Base-by-base conservation (phyloP, 1,284 basidiomycete species). In the Ustilago lituana region DNA sequence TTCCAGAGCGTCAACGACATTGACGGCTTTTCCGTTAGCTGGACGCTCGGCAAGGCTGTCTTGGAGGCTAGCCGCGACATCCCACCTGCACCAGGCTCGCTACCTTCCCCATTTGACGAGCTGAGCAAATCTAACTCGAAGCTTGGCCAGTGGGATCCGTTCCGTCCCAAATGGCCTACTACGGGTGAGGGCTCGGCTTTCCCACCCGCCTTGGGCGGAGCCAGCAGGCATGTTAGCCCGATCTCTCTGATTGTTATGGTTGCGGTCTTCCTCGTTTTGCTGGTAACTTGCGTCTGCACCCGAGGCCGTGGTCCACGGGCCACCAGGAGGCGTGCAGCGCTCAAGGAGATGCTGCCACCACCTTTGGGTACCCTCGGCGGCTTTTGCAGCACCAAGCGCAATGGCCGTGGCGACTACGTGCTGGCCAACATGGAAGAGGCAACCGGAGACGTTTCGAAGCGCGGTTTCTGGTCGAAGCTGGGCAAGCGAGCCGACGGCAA, bases 1-100 rank as follows among this genome's bases (percentile, higher is more conserved):
- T 93, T 98, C 84, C 96, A 98, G 84, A 93, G 91, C 46, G 86
- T 96, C 84, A 94, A 98, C 82, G 88, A 89, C 31, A 91, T 99
- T 31, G 89, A 89, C 26, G 92, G 92, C 74, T 92, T 96, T 48
- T 91, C 93, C 31, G 94, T 99, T 78, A 93, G 89, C 74, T 98
- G 95, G 95, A 98, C 95, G 3, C 85, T 98, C 26, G 95, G 96
- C 40, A 98, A 98, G 83, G 97, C 98, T 89, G 93, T 98, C 0
- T 86, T 98, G 32, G 95, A 98, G 83, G 95, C 95, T 10, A 93
- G 91, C 83, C 91, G 56, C 20, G 76, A 77, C 33, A 72, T 80
- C 36, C 65, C 73, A 1, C 64, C 64, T 8, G 60, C 65, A n/a
- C 71, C 68, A 5, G 64, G 69, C 15, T 58, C 61, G 47, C 54